Evolutionary conservation across 805 yeast species (phyloP), one percentile per base, ranked within the genome.

Genomic region (Candida suzukii): DNA sequence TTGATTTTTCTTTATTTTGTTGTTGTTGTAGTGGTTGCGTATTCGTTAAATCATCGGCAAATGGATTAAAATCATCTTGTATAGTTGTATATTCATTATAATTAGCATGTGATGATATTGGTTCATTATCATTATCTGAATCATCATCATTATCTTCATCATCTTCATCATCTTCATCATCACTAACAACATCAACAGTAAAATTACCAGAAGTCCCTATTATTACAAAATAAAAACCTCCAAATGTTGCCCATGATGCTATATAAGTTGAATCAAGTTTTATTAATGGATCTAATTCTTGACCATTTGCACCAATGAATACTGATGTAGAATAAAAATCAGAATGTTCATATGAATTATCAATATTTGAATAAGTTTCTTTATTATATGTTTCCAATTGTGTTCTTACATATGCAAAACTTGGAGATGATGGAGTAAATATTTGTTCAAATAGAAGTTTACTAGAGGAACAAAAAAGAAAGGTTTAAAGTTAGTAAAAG

Each of bases 221-320:
- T 2, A 49, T 43, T 1, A 53, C 17, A n/a, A 52, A 28, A 27
- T 42, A 41, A 10, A 60, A 20, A 16, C 20, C 11, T 13, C 18
- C 58, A 17, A 35, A 58, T 50, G 26, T 44, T 24, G 25, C 47
- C 58, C 54, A 73, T 39, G 59, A 51, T n/a, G 58, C 46, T 11
- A 46, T 27, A 58, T 60, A 60, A 27, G 49, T 50, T 6, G 56
- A 45, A 36, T 62, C 67, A 1, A 62, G 16, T 27, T 53, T 47
- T 2, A 60, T 33, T 8, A 60, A 44, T 2, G 63, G 54, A 27
- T 57, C 60, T 10, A 58, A 35, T 5, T 35, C 25, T 16, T 41
- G 41, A 4, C 46, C 48, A 16, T 42, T 36, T 46, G 71, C 68
- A 7, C 40, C 41, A 24, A 44, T 46, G 29, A 46, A 51, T 14